Evolutionary conservation across 208 protist genomes (phyloP), one percentile per base, ranked within the genome.

Genomic region (Acanthamoeba divionensis): DNA sequence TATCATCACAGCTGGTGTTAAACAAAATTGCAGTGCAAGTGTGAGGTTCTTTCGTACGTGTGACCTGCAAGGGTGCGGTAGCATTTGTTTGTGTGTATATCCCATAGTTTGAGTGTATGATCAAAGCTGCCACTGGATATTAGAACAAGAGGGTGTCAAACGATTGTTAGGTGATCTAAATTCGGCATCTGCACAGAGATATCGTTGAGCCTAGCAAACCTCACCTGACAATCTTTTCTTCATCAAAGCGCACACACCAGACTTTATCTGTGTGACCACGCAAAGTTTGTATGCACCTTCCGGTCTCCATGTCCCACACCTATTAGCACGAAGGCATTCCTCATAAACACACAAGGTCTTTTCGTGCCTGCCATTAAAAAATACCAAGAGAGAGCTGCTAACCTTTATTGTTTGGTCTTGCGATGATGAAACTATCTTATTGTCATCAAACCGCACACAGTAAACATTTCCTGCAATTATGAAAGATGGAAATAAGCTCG

Each of bases 51-150:
- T 60, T 24, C 52, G 52, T 24, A 60, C 52, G 52, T 60, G n/a
- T 60, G 52, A 24, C 52, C 52, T 24, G 52, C n/a, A 60, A 60
- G 52, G 18, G 52, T 60, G 18, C 52, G 18, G n/a, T 60, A 60
- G n/a, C 52, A 60, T n/a, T 60, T 60, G 18, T 60, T 60, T 18
- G 52, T 54, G 8, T 54, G 7, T 31, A 82, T 29, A 47, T 82
- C 60, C 71, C 71, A 82, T 41, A 82, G 26, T 47, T 54, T 82
- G 31, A 82, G 36, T 10, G 71, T 82, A 18, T 66, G 8, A 82
- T 82, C 71, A 7, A 45, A 66, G 21, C 47, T 73, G 13, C 71
- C 71, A 60, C 52, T 60, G 52, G 18, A 60, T n/a, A 60, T 60
- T 60, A 60, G 52, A 60, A 60, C 52, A 60, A 60, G 52, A 60